Percentiles rank a stretch among this genome's conserved stretches.
Conservation (phyloP, 371 early-diverging fungal genomes). For the Mucor indicus region DNA sequence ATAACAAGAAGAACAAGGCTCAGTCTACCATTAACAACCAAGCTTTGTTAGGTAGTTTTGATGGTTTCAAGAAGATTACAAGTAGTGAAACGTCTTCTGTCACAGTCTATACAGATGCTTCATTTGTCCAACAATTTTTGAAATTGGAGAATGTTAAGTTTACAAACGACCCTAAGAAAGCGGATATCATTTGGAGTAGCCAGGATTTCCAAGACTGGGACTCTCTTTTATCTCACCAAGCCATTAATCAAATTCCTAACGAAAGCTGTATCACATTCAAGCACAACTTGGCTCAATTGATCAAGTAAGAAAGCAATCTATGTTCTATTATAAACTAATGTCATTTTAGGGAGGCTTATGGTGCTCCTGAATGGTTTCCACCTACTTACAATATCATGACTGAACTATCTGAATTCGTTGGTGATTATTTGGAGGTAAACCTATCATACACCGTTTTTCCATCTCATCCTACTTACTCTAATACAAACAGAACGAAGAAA, state of each 20-base stretch:
- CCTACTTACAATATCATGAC: slow-evolving; percentile 50
- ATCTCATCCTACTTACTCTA: background rate
- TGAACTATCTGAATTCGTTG: slow-evolving; percentile 49
- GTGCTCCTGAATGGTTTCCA: slow-evolving; percentile 47
- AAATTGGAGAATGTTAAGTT: slow-evolving; percentile 46
- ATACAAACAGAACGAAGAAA: slow-evolving; percentile 19
- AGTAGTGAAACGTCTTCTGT: slow-evolving; percentile 3
- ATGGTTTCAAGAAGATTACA: background rate
- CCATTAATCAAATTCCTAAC: slow-evolving; percentile 51
- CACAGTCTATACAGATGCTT: slow-evolving; percentile 25
- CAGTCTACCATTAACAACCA: background rate
- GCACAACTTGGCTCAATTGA: slow-evolving; percentile 45
- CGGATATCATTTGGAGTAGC: slow-evolving; percentile 54
- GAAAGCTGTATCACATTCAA: slow-evolving; percentile 54
- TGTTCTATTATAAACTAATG: too few species aligned
- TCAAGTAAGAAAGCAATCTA: slow-evolving; percentile 29
- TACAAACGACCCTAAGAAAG: slow-evolving; percentile 37
- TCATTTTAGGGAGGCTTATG: slow-evolving; percentile 35
- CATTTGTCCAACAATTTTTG: slow-evolving; percentile 50
- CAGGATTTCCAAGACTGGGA: slow-evolving; percentile 52
- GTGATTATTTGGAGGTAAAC: slow-evolving; percentile 35
- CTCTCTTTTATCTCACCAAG: slow-evolving; percentile 42
- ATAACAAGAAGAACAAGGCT: slow-evolving; percentile 9
- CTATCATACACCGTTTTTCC: background rate
- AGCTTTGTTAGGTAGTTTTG: background rate